These are phyloP conservation scores for Syzygium oleosum DNA, from an alignment of 345 rosid species.

Conservation along the genomic window DNA sequence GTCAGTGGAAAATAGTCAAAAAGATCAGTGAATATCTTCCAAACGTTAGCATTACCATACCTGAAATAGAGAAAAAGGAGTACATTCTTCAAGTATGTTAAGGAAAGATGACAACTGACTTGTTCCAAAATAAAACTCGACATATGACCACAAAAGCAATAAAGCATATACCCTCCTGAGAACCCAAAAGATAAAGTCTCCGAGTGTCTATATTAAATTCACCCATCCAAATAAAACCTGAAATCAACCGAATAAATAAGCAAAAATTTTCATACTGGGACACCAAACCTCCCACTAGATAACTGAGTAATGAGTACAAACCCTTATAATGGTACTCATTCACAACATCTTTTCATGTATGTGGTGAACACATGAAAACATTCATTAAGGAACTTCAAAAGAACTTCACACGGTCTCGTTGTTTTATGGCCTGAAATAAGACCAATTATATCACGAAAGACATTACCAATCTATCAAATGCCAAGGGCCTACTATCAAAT, in stretches of 20 bases:
- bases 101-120: not conserved
- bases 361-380: not conserved
- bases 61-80: constrained; percentile 23
- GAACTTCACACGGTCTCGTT: not conserved
- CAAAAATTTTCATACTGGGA: not conserved
- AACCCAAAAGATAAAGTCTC: not conserved
- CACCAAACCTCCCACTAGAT: not conserved
- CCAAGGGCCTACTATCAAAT: not conserved
- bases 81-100: not conserved
- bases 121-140: not conserved
- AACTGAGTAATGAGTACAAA: not conserved
- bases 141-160: not conserved
- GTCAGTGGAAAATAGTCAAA: constrained; percentile 95
- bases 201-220: not conserved
- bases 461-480: not conserved
- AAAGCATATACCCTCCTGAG: not conserved
- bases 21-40: constrained; percentile 93
- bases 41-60: constrained; percentile 92
- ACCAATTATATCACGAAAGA: not conserved
- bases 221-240: not conserved
- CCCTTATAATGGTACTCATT: not conserved
- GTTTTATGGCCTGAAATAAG: not conserved
- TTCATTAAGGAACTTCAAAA: not conserved
- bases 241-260: not conserved
- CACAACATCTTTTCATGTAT: not conserved